Percentiles rank a stretch among this genome's conserved stretches.
Conservation (phyloP, 2,329 filamentous ascomycete species). For the Phaeosphaeriaceae sp. region DNA sequence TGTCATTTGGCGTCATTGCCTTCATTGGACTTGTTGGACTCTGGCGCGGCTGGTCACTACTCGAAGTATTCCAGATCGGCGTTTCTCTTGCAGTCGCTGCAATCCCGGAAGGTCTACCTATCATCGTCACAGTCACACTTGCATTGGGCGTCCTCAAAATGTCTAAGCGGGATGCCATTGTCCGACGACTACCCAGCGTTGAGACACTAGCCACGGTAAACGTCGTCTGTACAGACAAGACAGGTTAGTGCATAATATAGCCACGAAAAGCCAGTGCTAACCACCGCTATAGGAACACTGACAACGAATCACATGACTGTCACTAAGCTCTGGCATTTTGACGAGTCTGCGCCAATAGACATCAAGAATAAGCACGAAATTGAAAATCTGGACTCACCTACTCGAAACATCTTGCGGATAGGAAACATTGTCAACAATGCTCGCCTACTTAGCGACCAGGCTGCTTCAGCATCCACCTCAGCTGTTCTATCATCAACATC, state of each 20-base stretch:
- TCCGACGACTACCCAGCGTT: conserved; percentile 93
- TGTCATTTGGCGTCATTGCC: conserved; percentile 92
- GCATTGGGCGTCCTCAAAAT: conserved; percentile 95
- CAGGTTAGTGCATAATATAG: conserved; percentile 59
- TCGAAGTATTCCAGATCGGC: conserved; percentile 97
- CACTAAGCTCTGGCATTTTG: conserved; percentile 95
- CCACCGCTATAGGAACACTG: conserved; percentile 69
- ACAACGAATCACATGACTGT: conserved; percentile 99
- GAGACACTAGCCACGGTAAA: conserved; percentile 98
- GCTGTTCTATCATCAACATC: conserved; percentile 87
- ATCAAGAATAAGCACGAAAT: conserved; percentile 62
- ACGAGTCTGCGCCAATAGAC: conserved; percentile 64
- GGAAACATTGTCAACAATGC: conserved; percentile 98
- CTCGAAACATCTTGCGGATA: conserved; percentile 82
- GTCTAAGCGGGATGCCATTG: conserved; percentile 94
- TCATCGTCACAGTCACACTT: conserved; percentile 96
- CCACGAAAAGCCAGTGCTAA: not conserved
- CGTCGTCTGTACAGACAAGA: conserved; percentile 99
- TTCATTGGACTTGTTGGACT: conserved; percentile 92
- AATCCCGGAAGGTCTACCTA: conserved; percentile 93
- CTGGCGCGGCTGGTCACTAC: conserved; percentile 83
- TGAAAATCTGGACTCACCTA: conserved; percentile 71
- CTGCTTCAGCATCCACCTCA: conserved; percentile 74
- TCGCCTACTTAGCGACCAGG: conserved; percentile 74
- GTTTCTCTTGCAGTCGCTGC: conserved; percentile 96